These are phyloP conservation scores for Scedosporium aurantiacum DNA, from an alignment of 2,329 filamentous ascomycete species.

Conservation along the genomic window DNA sequence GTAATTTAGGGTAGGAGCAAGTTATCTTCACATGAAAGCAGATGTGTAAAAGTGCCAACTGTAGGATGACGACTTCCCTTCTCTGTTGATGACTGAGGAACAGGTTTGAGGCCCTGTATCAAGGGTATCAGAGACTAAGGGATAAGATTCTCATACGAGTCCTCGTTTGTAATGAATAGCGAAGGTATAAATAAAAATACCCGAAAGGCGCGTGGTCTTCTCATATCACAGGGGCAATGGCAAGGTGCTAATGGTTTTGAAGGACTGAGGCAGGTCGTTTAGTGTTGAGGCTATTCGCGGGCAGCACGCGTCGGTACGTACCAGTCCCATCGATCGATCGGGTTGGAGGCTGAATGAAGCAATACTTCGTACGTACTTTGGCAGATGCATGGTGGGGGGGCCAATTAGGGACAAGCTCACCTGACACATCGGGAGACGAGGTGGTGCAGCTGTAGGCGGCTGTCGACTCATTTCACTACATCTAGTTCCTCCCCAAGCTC, in stretches of 20 bases:
- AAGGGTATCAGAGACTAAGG: too few relatives aligned
- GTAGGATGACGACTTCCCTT: neutral
- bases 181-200: too few relatives aligned
- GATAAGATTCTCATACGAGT: too few relatives aligned
- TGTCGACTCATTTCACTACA: neutral
- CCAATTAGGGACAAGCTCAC: too few relatives aligned
- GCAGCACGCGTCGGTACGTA: neutral
- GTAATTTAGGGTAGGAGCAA: neutral
- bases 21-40: neutral
- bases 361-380: neutral
- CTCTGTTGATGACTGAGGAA: neutral
- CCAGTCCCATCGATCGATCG: neutral
- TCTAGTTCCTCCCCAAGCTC: neutral
- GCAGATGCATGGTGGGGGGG: too few relatives aligned
- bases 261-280: neutral
- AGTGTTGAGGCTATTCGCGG: constrained; percentile 1
- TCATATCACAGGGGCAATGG: neutral
- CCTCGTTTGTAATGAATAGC: too few relatives aligned
- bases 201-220: too few relatives aligned
- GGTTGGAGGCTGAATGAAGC: neutral
- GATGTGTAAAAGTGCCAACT: neutral
- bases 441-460: neutral
- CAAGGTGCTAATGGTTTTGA: neutral
- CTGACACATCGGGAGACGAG: neutral
- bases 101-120: neutral